These are phyloP conservation scores for Hemileccinum rubropunctum DNA, from an alignment of 768 basidiomycete species.

Conservation along the genomic window DNA sequence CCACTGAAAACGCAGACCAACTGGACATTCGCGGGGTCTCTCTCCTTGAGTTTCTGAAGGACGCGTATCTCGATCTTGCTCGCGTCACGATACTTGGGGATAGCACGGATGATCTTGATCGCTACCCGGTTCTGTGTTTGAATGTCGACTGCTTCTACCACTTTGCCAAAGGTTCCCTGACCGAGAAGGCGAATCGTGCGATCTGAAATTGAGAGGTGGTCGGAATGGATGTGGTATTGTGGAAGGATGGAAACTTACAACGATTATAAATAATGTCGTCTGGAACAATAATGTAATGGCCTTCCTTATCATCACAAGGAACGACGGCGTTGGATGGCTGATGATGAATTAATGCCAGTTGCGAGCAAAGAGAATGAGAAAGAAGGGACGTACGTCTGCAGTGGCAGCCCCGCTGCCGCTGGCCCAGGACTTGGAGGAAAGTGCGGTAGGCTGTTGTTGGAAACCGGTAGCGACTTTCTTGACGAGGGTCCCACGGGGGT, in stretches of 20 bases:
- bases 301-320: slow-evolving; percentile 95
- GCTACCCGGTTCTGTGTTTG: slow-evolving; percentile 78
- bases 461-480: slow-evolving; percentile 58
- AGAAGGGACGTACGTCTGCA: slow-evolving; percentile 57
- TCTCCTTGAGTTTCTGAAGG: slow-evolving; percentile 83
- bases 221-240: slow-evolving; percentile 1
- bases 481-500: slow-evolving; percentile 61
- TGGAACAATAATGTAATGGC: slow-evolving; percentile 93
- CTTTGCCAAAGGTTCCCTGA: slow-evolving; percentile 98
- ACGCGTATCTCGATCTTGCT: slow-evolving; percentile 98
- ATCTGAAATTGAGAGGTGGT: slow-evolving; percentile 50
- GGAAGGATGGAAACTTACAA: slow-evolving; percentile 50
- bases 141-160: slow-evolving; percentile 88
- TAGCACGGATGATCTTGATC: slow-evolving; percentile 98
- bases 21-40: slow-evolving; percentile 87
- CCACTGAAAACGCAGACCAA: slow-evolving; percentile 41
- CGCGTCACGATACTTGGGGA: slow-evolving; percentile 98
- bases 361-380: slow-evolving; percentile 7
- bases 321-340: slow-evolving; percentile 65
- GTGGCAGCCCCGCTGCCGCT: slow-evolving; percentile 61
- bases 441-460: slow-evolving; percentile 49
- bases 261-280: slow-evolving; percentile 86
- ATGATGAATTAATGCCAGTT: slow-evolving; percentile 25
- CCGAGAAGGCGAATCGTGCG: slow-evolving; percentile 88
- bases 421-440: slow-evolving; percentile 63